Evolutionary conservation across 2,329 filamentous ascomycete species (phyloP).

Genomic region (Taxawa tesnikishii): DNA sequence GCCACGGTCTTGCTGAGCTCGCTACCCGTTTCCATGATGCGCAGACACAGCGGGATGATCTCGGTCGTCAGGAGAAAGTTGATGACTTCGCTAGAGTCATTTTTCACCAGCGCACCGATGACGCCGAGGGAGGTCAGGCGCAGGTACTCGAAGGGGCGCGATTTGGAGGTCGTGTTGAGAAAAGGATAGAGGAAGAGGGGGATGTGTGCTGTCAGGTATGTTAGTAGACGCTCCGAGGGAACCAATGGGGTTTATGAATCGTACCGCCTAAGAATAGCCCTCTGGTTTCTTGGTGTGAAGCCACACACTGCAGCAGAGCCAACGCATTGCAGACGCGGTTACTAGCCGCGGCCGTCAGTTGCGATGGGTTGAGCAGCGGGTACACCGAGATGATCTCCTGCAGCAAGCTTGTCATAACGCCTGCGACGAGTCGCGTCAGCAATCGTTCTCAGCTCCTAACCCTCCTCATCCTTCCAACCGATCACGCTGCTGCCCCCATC

Average conservation of each 20-base stretch:
- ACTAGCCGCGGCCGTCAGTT: slow-evolving; percentile 91
- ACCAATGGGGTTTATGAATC: slow-evolving; percentile 11
- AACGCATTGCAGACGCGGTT: slow-evolving; percentile 97
- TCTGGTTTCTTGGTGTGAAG: slow-evolving; percentile 91
- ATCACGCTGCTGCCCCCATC: neutral
- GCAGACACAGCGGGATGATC: slow-evolving; percentile 92
- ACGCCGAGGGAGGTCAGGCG: slow-evolving; percentile 91
- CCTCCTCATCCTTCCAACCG: neutral
- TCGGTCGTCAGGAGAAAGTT: slow-evolving; percentile 97
- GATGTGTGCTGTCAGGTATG: slow-evolving; percentile 61
- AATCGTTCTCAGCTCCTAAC: slow-evolving; percentile 10
- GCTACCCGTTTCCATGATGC: slow-evolving; percentile 98
- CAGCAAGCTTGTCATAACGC: slow-evolving; percentile 93
- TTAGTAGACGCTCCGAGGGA: slow-evolving; percentile 8
- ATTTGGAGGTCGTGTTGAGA: slow-evolving; percentile 97
- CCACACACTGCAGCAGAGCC: slow-evolving; percentile 89
- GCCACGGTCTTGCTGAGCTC: slow-evolving; percentile 98
- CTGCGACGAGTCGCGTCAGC: slow-evolving; percentile 33
- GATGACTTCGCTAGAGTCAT: slow-evolving; percentile 96
- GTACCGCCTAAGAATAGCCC: slow-evolving; percentile 86
- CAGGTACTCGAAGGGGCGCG: slow-evolving; percentile 91
- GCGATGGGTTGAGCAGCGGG: slow-evolving; percentile 87
- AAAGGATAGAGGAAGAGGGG: slow-evolving; percentile 97
- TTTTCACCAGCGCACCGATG: slow-evolving; percentile 95
- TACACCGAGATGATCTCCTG: slow-evolving; percentile 99